Base-by-base conservation (phyloP, 768 basidiomycete genomes). In the Kwoniella sp. region DNA sequence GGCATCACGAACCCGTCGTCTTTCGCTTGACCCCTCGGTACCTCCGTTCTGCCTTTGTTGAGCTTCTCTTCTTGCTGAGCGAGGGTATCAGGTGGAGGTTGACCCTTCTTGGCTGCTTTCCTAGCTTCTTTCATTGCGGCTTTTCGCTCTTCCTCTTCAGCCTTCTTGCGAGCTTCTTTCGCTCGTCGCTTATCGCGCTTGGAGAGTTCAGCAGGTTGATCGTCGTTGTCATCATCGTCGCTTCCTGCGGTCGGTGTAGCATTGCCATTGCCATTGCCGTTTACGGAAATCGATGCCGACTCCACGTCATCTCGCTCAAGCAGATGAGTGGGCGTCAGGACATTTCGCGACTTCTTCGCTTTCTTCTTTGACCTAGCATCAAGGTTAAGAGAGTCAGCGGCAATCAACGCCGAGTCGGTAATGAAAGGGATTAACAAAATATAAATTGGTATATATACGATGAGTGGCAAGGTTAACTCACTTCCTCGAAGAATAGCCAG, bases 171-270 rank as follows among this genome's bases (percentile, higher is more conserved):
- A 2, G 82, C 86, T 77, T 95, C 90, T 51, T 86, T 83, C 19
- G 88, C 88, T 53, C 87, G 84, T 51, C 94, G 82, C 79, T 88
- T 91, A 30, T 96, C 91, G 63, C 86, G 86, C 80, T 96, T 97
- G 6, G 91, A 86, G 64, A 85, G 68, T 53, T 80, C 76, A 19
- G 59, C 22, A 25, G 66, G 22, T 30, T 56, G 44, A 7, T 30
- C 64, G 19, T 26, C 54, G 26, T 30, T 36, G 17, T 36, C 54
- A 22, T 24, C 24, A 67, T 36, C 65, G 15, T 58, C 50, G 30
- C 63, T 61, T 27, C 73, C 68, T 55, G 60, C 68, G 53, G 68
- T 67, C 52, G 74, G 76, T 6, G 64, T 71, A 49, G 79, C 46
- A 8, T 51, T 27, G 21, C 24, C 26, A 9, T 12, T 71, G 47